Conservation (phyloP, 2,329 filamentous ascomycete species). For the Sordariomycetes sp. region DNA sequence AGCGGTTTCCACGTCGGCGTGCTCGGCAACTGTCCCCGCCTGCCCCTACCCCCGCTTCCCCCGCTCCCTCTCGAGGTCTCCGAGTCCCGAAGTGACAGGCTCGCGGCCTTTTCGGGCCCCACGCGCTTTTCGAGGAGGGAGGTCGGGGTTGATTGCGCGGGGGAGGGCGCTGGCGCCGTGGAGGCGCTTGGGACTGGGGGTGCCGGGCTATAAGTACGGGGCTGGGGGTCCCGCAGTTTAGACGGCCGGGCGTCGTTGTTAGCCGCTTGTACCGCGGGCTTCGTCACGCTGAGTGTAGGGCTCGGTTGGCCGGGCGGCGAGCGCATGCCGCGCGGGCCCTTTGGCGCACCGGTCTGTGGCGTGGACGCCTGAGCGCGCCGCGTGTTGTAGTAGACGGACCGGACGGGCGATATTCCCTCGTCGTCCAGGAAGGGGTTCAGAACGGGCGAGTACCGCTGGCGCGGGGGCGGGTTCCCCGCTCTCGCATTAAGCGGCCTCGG, state of each 20-base stretch:
- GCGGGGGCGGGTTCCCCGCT: background rate
- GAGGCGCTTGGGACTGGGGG: background rate
- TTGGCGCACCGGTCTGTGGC: background rate
- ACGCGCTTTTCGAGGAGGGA: constrained; percentile 39
- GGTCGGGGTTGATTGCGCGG: constrained; percentile 13
- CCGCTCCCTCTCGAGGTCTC: background rate
- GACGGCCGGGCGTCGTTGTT: background rate
- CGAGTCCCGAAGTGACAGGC: constrained; percentile 17
- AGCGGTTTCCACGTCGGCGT: constrained; percentile 50
- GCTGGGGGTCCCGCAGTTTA: background rate
- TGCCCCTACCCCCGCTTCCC: background rate
- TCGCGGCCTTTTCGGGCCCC: constrained; percentile 32
- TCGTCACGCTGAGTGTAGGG: background rate
- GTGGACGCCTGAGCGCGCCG: constrained; percentile 1
- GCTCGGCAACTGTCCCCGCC: constrained; percentile 19
- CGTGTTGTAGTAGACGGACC: background rate
- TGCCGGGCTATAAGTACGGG: background rate
- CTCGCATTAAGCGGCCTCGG: background rate
- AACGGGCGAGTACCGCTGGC: constrained; percentile 1
- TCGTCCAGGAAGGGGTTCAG: constrained; percentile 4
- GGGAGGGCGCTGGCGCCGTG: background rate
- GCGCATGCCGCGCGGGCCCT: background rate
- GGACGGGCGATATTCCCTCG: background rate
- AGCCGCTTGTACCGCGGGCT: background rate
- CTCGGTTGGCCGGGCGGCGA: constrained; percentile 6